A percentile compares a stretch with the other conserved stretches of the same genome.
Conservation (phyloP, 192 early-diverging fungal genomes). For the Dissophora globulifera region DNA sequence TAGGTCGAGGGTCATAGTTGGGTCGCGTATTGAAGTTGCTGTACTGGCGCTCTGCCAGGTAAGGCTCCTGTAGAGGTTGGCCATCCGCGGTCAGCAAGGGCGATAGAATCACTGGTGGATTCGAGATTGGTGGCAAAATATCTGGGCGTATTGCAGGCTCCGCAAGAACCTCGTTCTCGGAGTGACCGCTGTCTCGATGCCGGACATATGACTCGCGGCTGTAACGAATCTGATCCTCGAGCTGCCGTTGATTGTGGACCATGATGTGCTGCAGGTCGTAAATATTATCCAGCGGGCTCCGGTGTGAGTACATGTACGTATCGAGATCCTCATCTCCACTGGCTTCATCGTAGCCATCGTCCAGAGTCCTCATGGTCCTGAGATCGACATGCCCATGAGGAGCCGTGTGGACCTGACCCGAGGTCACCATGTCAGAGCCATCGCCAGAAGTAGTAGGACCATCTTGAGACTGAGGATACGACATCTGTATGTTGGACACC, state of each 20-base stretch:
- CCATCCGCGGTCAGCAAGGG: background rate
- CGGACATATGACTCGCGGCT: conserved; percentile 6
- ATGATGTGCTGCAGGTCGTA: conserved; percentile 44
- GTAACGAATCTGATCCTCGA: conserved; percentile 21
- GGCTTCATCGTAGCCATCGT: conserved; percentile 2
- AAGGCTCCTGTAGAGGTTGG: background rate
- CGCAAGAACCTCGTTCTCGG: background rate
- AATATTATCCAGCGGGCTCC: too few relatives aligned
- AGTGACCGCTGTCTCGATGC: background rate
- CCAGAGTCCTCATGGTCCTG: too few relatives aligned
- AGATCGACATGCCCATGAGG: too few relatives aligned
- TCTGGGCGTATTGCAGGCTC: background rate
- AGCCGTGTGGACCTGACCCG: too few relatives aligned
- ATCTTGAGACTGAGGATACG: background rate
- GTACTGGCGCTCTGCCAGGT: background rate
- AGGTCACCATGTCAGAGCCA: too few relatives aligned
- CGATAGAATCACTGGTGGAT: background rate
- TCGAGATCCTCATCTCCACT: background rate
- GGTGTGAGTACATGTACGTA: too few relatives aligned
- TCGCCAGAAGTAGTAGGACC: too few relatives aligned
- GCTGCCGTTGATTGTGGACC: conserved; percentile 28
- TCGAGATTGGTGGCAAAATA: background rate
- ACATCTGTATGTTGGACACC: conserved; percentile 29
- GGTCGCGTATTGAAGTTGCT: background rate
- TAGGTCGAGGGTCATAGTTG: conserved; percentile 6